Evolutionary conservation across 805 yeast species (phyloP).

Genomic region (Lachancea cidri): DNA sequence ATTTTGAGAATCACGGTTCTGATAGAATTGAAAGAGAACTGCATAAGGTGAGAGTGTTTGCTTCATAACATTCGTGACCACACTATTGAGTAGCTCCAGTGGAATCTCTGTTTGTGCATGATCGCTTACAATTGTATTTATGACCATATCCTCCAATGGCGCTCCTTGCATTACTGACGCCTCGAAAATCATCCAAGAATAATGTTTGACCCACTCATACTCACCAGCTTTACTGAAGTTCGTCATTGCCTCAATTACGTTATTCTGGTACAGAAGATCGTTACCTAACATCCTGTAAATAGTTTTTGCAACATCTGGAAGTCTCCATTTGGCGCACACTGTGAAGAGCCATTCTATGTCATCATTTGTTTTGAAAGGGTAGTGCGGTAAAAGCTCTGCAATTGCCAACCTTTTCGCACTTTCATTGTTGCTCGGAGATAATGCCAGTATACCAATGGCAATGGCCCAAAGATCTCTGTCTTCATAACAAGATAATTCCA

Average conservation of each 20-base stretch:
- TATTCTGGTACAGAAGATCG: conserved; percentile 48
- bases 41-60: conserved; percentile 73
- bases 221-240: conserved; percentile 63
- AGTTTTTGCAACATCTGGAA: conserved; percentile 52
- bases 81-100: conserved; percentile 26
- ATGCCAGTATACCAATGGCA: conserved; percentile 59
- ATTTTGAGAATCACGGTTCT: conserved; percentile 27
- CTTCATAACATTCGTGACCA: conserved; percentile 51
- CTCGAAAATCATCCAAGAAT: conserved; percentile 60
- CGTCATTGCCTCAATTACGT: conserved; percentile 55
- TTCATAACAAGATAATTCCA: conserved; percentile 26
- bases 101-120: conserved; percentile 27
- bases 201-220: conserved; percentile 42
- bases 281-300: conserved; percentile 48
- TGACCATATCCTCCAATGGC: conserved; percentile 52
- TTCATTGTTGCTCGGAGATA: conserved; percentile 41
- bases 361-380: conserved; percentile 58
- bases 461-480: conserved; percentile 54
- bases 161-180: conserved; percentile 48
- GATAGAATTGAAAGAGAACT: conserved; percentile 48
- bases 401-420: conserved; percentile 35
- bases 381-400: conserved; percentile 55
- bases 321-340: conserved; percentile 61
- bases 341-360: conserved; percentile 77
- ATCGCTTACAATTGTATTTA: conserved; percentile 44